These are phyloP conservation scores for Cercospora sojina DNA, from an alignment of 2,329 filamentous ascomycete genomes.

Conservation along the genomic window DNA sequence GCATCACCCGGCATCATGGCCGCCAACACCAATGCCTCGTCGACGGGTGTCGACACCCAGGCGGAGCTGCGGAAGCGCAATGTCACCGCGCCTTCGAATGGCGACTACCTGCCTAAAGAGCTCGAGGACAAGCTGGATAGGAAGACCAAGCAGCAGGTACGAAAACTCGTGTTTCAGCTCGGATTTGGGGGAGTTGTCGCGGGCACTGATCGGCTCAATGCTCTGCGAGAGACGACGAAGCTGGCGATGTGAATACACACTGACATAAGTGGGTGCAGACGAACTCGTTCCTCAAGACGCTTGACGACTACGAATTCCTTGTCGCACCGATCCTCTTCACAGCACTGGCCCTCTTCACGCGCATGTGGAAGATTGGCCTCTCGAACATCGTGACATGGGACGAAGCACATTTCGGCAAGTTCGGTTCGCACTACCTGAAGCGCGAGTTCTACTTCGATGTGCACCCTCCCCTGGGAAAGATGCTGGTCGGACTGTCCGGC, in stretches of 20 bases:
- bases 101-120: slow-evolving; percentile 35
- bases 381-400: slow-evolving; percentile 75
- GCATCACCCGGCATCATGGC: slow-evolving; percentile 31
- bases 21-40: slow-evolving; percentile 23
- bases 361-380: slow-evolving; percentile 66
- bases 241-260: not conserved
- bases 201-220: not conserved
- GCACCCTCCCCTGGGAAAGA: slow-evolving; percentile 94
- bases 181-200: not conserved
- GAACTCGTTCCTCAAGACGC: slow-evolving; percentile 60
- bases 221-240: not conserved
- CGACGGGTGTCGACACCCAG: slow-evolving; percentile 45
- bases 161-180: slow-evolving; percentile 1
- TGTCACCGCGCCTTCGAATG: slow-evolving; percentile 39
- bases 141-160: slow-evolving; percentile 51
- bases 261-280: slow-evolving; percentile 25
- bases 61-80: slow-evolving; percentile 50
- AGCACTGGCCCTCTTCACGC: slow-evolving; percentile 62
- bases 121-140: slow-evolving; percentile 38
- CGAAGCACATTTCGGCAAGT: slow-evolving; percentile 87
- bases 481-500: slow-evolving; percentile 93
- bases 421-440: slow-evolving; percentile 98
- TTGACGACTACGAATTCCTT: slow-evolving; percentile 63
- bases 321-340: slow-evolving; percentile 65
- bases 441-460: slow-evolving; percentile 99